Conservation (phyloP, 352 stramenopile species). For the Stramenopiles sp. region DNA sequence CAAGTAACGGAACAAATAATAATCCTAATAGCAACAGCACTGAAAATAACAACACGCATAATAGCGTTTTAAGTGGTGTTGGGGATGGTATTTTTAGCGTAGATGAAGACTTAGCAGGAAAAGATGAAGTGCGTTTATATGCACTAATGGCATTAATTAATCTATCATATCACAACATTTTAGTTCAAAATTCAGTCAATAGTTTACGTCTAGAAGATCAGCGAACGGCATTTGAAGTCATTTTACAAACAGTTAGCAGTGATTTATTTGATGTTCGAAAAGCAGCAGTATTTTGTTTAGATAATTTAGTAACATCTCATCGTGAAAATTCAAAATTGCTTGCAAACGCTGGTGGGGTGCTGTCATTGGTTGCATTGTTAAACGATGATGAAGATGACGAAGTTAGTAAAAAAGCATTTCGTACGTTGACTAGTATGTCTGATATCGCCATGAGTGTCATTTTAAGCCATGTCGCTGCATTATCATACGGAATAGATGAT, state of each 20-base stretch:
- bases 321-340: not conserved
- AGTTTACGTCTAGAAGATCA: not conserved
- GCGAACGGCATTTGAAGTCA: not conserved
- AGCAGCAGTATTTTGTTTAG: not conserved
- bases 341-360: not conserved
- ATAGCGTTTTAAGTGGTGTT: not conserved
- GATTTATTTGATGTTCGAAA: not conserved
- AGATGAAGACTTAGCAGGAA: not conserved
- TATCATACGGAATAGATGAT: not conserved
- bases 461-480: not conserved
- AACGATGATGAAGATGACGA: not conserved
- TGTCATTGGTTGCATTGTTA: not conserved
- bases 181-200: not conserved
- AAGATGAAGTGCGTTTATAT: not conserved
- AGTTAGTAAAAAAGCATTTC: conserved; percentile 1
- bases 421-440: conserved; percentile 1
- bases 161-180: not conserved
- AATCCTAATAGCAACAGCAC: no score
- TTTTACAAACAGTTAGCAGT: not conserved
- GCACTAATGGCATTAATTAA: not conserved
- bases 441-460: not conserved
- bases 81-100: not conserved
- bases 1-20: no score
- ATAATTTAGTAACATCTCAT: not conserved
- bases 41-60: not conserved